Conservation (phyloP, 1,284 basidiomycete genomes). For the Retiboletus flavoniger region DNA sequence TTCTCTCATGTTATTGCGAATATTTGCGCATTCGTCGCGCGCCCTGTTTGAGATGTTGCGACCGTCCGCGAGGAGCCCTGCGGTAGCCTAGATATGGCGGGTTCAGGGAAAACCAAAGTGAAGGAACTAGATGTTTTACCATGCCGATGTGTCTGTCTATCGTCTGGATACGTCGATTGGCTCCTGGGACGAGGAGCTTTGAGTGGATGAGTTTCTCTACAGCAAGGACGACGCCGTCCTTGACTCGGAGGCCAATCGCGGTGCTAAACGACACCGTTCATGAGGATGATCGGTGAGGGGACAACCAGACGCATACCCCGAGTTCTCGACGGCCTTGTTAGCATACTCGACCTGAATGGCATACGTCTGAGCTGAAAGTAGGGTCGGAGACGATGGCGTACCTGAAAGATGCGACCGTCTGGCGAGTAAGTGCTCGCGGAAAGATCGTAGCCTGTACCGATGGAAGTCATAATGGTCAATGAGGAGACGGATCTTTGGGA, state of each 20-base stretch:
- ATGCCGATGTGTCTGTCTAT: constrained; percentile 93
- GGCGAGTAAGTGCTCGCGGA: constrained; percentile 98
- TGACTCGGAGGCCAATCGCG: constrained; percentile 87
- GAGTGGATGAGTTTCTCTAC: constrained; percentile 99
- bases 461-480: constrained; percentile 79
- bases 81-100: constrained; percentile 65
- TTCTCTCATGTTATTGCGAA: constrained; percentile 75
- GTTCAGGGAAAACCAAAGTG: neutral
- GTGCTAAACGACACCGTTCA: constrained; percentile 54
- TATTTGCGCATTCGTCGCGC: constrained; percentile 79
- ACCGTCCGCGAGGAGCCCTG: constrained; percentile 93
- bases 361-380: constrained; percentile 8
- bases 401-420: constrained; percentile 98
- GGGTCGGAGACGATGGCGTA: constrained; percentile 29
- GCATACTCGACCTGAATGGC: constrained; percentile 89
- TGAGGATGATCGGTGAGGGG: constrained; percentile 2
- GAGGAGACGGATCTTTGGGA: neutral
- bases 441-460: constrained; percentile 98
- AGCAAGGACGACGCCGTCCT: constrained; percentile 91
- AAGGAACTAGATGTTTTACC: constrained; percentile 43
- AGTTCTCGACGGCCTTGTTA: constrained; percentile 97
- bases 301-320: constrained; percentile 59
- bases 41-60: constrained; percentile 86
- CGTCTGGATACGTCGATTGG: constrained; percentile 91
- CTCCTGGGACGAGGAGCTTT: constrained; percentile 92